Conservation (phyloP, 176 grass and related monocot genomes). For the Bonia amplexicaulis region DNA sequence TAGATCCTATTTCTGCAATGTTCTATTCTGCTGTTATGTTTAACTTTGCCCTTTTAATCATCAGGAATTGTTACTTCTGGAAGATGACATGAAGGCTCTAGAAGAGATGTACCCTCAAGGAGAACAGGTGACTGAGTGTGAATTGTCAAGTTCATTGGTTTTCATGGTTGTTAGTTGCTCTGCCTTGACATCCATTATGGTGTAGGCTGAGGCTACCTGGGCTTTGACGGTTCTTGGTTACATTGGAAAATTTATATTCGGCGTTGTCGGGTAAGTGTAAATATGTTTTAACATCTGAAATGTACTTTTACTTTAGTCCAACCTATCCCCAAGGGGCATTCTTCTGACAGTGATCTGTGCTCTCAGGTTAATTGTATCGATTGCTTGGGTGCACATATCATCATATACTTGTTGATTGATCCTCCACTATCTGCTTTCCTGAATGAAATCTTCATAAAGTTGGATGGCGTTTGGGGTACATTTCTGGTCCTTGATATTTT, state of each 20-base stretch:
- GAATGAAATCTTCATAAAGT: conserved; percentile 98
- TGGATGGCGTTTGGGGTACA: conserved; percentile 91
- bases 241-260: conserved; percentile 79
- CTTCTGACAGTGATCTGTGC: conserved; percentile 4
- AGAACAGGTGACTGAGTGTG: conserved; percentile 50
- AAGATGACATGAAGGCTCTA: conserved; percentile 90
- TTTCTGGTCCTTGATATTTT: conserved; percentile 27
- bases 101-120: conserved; percentile 99
- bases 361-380: conserved; percentile 87
- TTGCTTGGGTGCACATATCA: conserved; percentile 95
- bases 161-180: conserved; percentile 16
- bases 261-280: conserved; percentile 75
- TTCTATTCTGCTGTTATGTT: neutral
- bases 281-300: neutral
- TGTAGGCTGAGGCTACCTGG: conserved; percentile 93
- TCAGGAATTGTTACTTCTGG: conserved; percentile 85
- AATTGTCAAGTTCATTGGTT: conserved; percentile 4
- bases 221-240: conserved; percentile 93
- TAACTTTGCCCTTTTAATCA: conserved; percentile 14
- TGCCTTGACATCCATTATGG: conserved; percentile 33
- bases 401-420: conserved; percentile 90
- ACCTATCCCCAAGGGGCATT: neutral
- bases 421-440: conserved; percentile 94
- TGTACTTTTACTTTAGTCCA: neutral
- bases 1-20: neutral